Evolutionary conservation across 768 basidiomycete genomes (phyloP), one percentile per base, ranked within the genome.

Genomic region (Lentinus tigrinus): DNA sequence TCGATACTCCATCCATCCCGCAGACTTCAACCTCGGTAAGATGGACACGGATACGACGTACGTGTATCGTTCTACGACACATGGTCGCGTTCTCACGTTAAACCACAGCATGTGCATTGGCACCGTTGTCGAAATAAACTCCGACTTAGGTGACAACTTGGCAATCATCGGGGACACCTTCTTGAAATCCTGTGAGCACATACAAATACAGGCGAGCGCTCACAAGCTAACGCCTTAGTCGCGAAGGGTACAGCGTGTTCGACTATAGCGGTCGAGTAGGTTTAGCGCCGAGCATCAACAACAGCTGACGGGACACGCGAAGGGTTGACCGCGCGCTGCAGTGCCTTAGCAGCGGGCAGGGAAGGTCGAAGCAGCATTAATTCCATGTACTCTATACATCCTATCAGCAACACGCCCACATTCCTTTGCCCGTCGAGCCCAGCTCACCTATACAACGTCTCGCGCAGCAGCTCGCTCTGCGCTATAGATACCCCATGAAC

Each of bases 111-210:
- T 78, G 40, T 87, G 85, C 67, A 73, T 87, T 3, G 85, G 81
- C 5, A 83, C 80, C 4, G 75, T 89, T 28, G 62, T 86, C 26
- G 75, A 77, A 0, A 65, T 82, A 1, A 77, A 71, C 9, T 26
- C 73, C 57, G 72, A 74, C 14, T 78, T 85, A 65, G 79, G 84
- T 16, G 54, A 73, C 34, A 73, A 83, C 66, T 72, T 89, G 24
- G 80, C 81, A 14, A 83, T 89, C 69, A 75, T 88, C 52, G 87
- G 84, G 1, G 85, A 81, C 67, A 80, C 78, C 63, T 87, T 89
- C 65, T 66, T 88, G 46, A 89, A 88, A 72, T 85, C 82, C 10
- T 89, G 87, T 84, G 58, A 67, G 83, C 73, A 26, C 44, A 27
- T 37, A 7, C 26, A 47, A 26, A n/a, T 74, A 26, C 44, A 27